Base-by-base conservation (phyloP, 2,329 filamentous ascomycete genomes). In the Penicillium sp. region DNA sequence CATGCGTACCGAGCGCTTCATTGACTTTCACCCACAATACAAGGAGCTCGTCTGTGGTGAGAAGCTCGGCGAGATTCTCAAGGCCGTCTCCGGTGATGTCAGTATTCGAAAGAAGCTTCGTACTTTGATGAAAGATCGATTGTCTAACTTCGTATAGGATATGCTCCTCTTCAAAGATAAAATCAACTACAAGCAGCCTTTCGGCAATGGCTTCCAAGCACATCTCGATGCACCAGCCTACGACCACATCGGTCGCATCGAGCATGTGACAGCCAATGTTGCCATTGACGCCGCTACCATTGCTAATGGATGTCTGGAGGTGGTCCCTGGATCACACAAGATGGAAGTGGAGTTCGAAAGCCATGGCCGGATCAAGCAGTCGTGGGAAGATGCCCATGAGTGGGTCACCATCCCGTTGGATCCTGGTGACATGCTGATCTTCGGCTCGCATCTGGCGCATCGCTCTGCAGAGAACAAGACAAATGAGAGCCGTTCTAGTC, bases 101-200 rank as follows among this genome's bases (percentile, higher is more conserved):
- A 59, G 61, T 58, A 50, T 6, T 7, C 13, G 16, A 27, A 41
- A 11, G n/a, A 37, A 39, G 8, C n/a, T 31, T 24, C 27, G 10
- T 48, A 13, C 52, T 26, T 19, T 33, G 27, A 26, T 49, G 3
- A 39, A 11, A 14, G 3, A 9, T 26, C 21, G n/a, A 11, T 3
- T 22, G 24, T 14, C 48, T 41, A 24, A 50, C 22, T 7, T 14
- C 16, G 10, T 9, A 1, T n/a, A 72, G 62, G 67, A 72, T 19
- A 73, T 72, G 69, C 49, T 72, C 11, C 63, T 73, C 14, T 73
- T 73, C 63, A 73, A 73, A 58, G 70, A 73, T 52, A 73, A 73
- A 52, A 72, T 74, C 60, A 74, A 74, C 55, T 74, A 73, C 58
- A 75, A 74, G 46, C 64, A 70, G 49, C 63, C 71, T 11, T 53